Conservation (phyloP, 1,139 yeast genomes). For the Kodamaea alishanica region DNA sequence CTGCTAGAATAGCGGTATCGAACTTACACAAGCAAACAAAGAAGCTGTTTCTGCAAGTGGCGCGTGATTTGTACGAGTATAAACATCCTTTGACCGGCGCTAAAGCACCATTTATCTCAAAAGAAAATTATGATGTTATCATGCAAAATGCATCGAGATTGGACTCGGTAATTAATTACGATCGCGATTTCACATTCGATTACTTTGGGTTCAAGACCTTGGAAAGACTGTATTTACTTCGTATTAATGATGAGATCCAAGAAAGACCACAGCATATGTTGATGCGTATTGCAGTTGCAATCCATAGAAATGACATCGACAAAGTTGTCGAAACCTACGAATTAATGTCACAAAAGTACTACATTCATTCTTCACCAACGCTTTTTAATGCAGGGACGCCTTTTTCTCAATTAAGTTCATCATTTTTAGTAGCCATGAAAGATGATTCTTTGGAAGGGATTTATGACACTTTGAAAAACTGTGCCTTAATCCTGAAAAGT, state of each 20-base stretch:
- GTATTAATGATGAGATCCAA: slow-evolving; percentile 29
- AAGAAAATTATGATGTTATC: slow-evolving; percentile 63
- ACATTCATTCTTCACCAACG: slow-evolving; percentile 57
- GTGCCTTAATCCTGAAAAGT: slow-evolving; percentile 55
- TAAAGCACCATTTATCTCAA: slow-evolving; percentile 77
- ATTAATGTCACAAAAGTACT: slow-evolving; percentile 48
- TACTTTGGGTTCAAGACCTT: slow-evolving; percentile 55
- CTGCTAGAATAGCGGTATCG: slow-evolving; percentile 91
- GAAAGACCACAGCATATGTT: slow-evolving; percentile 53
- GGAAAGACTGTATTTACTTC: slow-evolving; percentile 45
- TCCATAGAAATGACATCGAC: slow-evolving; percentile 40
- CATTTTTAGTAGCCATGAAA: slow-evolving; percentile 55
- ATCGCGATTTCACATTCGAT: slow-evolving; percentile 8
- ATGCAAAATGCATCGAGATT: slow-evolving; percentile 64
- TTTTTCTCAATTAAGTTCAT: slow-evolving; percentile 48
- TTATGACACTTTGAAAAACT: slow-evolving; percentile 49
- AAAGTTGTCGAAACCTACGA: slow-evolving; percentile 47
- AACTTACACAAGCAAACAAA: slow-evolving; percentile 92
- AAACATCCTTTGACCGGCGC: slow-evolving; percentile 69
- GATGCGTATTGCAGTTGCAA: slow-evolving; percentile 52
- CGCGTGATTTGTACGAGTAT: slow-evolving; percentile 63
- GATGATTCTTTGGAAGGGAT: slow-evolving; percentile 60
- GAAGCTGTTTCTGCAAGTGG: slow-evolving; percentile 79
- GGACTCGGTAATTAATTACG: slow-evolving; percentile 54
- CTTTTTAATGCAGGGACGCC: slow-evolving; percentile 52